Percentiles rank a stretch among this genome's conserved stretches.
Evolutionary conservation across 805 yeast species (phyloP).

Genomic region (Naumovozyma dairenensis): DNA sequence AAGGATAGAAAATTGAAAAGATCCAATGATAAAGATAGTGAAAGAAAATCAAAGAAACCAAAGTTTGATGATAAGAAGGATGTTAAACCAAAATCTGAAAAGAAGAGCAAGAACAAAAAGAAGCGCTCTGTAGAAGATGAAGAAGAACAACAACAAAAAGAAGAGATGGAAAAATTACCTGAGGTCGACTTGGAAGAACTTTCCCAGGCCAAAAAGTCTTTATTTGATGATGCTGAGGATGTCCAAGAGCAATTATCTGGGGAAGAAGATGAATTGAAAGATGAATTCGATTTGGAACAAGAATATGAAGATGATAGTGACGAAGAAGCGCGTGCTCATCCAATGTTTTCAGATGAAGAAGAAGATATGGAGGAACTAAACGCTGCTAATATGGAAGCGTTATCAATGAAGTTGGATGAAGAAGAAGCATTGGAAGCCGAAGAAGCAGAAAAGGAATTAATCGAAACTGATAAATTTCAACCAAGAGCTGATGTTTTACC

Average conservation of each 20-base stretch:
- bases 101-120: constrained; percentile 11
- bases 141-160: constrained; percentile 7
- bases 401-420: constrained; percentile 57
- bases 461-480: constrained; percentile 48
- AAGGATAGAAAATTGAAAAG: constrained; percentile 31
- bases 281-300: constrained; percentile 52
- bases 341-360: constrained; percentile 71
- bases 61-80: constrained; percentile 1
- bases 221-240: constrained; percentile 52
- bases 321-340: constrained; percentile 34
- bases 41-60: constrained; percentile 10
- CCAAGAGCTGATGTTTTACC: constrained; percentile 77
- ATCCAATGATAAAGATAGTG: constrained; percentile 24
- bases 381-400: constrained; percentile 76
- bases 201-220: constrained; percentile 57
- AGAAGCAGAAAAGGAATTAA: constrained; percentile 52
- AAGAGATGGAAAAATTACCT: constrained; percentile 39
- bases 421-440: constrained; percentile 48
- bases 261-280: constrained; percentile 27
- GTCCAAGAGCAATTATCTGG: constrained; percentile 21
- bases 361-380: constrained; percentile 61
- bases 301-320: constrained; percentile 37
- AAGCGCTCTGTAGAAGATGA: constrained; percentile 5
- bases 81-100: constrained; percentile 6
- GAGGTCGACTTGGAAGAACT: constrained; percentile 61